A percentile compares a stretch with the other conserved stretches of the same genome.
Conservation (phyloP, 148 eudicot species). For the Pouteria glomerata region DNA sequence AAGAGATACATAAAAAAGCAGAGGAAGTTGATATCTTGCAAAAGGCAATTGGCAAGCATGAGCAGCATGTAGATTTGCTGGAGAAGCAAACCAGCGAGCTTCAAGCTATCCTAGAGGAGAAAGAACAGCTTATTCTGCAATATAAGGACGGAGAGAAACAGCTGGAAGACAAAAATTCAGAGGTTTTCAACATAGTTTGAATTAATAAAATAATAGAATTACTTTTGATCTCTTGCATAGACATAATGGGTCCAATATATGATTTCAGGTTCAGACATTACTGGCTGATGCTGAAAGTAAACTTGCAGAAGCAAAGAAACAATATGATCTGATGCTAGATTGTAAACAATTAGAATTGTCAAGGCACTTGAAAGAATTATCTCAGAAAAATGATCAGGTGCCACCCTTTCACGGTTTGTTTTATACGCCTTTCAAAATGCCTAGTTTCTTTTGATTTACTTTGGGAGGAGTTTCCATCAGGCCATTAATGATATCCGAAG, state of each 20-base stretch:
- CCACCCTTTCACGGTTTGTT: neutral
- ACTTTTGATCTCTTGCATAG: conserved; percentile 1
- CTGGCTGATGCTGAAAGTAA: conserved; percentile 60
- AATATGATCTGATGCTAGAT: conserved; percentile 80
- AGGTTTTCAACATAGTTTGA: conserved; percentile 39
- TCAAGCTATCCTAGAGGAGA: conserved; percentile 46
- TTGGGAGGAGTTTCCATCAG: conserved; percentile 34
- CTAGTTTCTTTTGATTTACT: conserved; percentile 9
- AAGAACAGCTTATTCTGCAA: conserved; percentile 53
- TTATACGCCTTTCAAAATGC: neutral
- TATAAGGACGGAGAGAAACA: conserved; percentile 50
- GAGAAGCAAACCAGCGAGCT: conserved; percentile 55
- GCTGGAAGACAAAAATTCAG: conserved; percentile 54
- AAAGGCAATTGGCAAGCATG: conserved; percentile 46
- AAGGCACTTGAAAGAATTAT: conserved; percentile 88
- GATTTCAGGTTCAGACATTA: conserved; percentile 48
- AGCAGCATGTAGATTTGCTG: conserved; percentile 37
- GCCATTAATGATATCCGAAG: conserved; percentile 90
- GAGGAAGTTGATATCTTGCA: conserved; percentile 54
- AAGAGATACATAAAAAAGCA: conserved; percentile 47
- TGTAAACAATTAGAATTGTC: conserved; percentile 81
- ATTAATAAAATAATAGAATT: conserved; percentile 1
- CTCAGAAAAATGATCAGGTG: conserved; percentile 94
- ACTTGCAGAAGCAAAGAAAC: conserved; percentile 73
- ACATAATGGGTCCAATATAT: conserved; percentile 10